Evolutionary conservation across 306 rosid species (phyloP).

Genomic region (Heteromeles arbutifolia): DNA sequence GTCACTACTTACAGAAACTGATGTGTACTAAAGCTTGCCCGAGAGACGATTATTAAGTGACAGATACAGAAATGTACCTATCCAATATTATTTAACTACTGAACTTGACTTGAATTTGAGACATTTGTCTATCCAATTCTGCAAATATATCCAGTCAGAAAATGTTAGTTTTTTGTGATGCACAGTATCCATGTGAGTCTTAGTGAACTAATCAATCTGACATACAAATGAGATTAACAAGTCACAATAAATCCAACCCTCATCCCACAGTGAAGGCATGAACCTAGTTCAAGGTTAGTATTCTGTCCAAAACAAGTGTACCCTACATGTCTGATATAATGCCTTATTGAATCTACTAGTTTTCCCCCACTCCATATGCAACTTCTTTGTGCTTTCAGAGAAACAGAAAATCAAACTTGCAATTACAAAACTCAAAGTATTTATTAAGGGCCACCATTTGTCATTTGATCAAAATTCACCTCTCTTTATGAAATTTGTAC

Average conservation of each 20-base stretch:
- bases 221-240: neutral
- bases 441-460: neutral
- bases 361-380: neutral
- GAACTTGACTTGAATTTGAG: neutral
- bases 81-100: neutral
- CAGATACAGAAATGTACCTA: neutral
- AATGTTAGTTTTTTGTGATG: neutral
- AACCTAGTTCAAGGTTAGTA: neutral
- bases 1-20: neutral
- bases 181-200: neutral
- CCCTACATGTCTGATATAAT: neutral
- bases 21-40: neutral
- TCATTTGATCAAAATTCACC: neutral
- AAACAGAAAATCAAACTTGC: neutral
- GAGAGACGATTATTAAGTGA: neutral
- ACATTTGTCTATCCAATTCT: neutral
- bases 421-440: neutral
- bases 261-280: neutral
- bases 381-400: neutral
- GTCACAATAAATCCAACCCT: neutral
- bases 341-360: neutral
- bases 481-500: constrained; percentile 10
- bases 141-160: neutral
- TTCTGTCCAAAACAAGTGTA: neutral
- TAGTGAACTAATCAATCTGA: neutral